These are phyloP conservation scores for Cryptococcus amylolentus DNA, from an alignment of 1,284 basidiomycete genomes.

Conservation along the genomic window DNA sequence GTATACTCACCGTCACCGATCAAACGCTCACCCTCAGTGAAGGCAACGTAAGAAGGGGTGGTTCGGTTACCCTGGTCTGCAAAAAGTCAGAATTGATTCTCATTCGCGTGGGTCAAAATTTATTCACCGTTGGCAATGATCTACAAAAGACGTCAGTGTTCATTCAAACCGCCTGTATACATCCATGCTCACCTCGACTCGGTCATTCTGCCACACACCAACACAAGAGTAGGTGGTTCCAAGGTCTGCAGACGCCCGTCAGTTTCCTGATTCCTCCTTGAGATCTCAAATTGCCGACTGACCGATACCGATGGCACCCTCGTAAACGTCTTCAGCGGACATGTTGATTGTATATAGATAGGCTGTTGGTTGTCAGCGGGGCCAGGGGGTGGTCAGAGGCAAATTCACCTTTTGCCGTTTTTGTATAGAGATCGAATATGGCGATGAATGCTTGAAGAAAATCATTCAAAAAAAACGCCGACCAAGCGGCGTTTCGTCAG, in stretches of 20 bases:
- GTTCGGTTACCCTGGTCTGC: conserved; percentile 98
- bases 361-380: conserved; percentile 6
- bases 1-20: conserved; percentile 54
- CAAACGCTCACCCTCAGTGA: conserved; percentile 89
- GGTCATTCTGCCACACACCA: conserved; percentile 97
- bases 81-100: conserved; percentile 42
- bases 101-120: neutral
- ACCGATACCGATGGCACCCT: conserved; percentile 93
- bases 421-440: neutral
- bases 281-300: conserved; percentile 19
- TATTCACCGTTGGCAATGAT: conserved; percentile 9
- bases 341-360: conserved; percentile 53
- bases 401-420: conserved; percentile 16
- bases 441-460: too few species aligned
- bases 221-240: conserved; percentile 76
- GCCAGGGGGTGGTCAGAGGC: neutral
- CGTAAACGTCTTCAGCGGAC: conserved; percentile 86
- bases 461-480: too few species aligned
- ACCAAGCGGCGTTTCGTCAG: too few species aligned
- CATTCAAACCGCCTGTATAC: neutral
- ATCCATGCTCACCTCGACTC: conserved; percentile 80
- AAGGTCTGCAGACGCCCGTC: neutral
- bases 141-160: neutral
- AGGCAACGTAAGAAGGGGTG: conserved; percentile 89
- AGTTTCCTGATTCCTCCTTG: neutral